These are phyloP conservation scores for Aegilops umbellulata DNA, from an alignment of 176 grass and related monocot genomes.

Conservation along the genomic window DNA sequence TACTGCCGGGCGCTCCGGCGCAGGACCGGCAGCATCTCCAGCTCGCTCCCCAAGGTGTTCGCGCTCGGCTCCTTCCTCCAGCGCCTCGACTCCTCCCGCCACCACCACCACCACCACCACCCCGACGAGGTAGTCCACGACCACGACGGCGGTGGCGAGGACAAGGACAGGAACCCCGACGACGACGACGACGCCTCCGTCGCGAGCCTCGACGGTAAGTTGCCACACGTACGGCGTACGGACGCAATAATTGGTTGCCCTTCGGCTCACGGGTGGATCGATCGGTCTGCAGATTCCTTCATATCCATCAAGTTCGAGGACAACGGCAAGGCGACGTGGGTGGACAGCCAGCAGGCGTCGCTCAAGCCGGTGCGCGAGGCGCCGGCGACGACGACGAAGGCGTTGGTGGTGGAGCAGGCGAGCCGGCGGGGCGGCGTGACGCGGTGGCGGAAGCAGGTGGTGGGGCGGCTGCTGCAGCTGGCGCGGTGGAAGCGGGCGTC, in stretches of 20 bases:
- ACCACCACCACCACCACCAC: neutral
- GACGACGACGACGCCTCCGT: constrained; percentile 30
- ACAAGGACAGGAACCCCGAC: neutral
- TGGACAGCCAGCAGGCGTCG: neutral
- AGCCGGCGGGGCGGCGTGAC: constrained; percentile 41
- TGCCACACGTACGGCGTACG: too few species aligned
- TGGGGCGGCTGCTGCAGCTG: constrained; percentile 71
- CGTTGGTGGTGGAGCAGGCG: constrained; percentile 51
- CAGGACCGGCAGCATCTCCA: constrained; percentile 36
- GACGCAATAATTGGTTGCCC: neutral
- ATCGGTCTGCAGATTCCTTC: constrained; percentile 61
- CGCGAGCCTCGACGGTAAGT: constrained; percentile 53
- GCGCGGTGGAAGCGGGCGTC: constrained; percentile 67
- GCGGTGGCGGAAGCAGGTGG: constrained; percentile 78
- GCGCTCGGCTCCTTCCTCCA: constrained; percentile 73
- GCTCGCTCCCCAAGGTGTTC: constrained; percentile 58
- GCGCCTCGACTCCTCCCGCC: constrained; percentile 61
- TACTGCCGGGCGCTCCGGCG: constrained; percentile 33
- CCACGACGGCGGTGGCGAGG: neutral
- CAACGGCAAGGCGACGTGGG: constrained; percentile 71
- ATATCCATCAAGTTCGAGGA: constrained; percentile 99
- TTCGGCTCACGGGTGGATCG: neutral
- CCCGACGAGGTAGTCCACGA: neutral
- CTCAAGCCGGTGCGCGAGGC: neutral
- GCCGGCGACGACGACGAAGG: neutral